Evolutionary conservation across 2,329 filamentous ascomycete species (phyloP).

Genomic region (Aspergillus sp.): DNA sequence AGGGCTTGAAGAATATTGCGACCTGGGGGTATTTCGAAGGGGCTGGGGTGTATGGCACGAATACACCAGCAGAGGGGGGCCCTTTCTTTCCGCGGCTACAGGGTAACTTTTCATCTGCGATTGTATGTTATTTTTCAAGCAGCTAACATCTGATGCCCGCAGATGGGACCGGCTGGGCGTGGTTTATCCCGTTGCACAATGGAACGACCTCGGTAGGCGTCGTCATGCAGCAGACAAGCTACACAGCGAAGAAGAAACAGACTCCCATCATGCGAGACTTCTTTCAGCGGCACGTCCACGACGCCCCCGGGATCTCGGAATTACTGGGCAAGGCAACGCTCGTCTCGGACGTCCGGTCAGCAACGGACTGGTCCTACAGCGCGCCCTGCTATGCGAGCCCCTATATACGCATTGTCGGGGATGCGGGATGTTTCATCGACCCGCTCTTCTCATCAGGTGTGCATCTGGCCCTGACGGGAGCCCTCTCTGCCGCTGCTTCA

Average conservation of each 20-base stretch:
- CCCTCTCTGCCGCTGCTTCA: slow-evolving; percentile 48
- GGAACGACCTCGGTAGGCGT: slow-evolving; percentile 28
- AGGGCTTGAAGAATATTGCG: slow-evolving; percentile 52
- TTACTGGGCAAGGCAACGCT: neutral
- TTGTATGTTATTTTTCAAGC: too few relatives aligned
- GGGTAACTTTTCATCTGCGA: too few relatives aligned
- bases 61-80: slow-evolving; percentile 2
- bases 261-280: neutral
- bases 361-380: neutral
- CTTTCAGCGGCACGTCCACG: neutral
- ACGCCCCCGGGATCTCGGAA: neutral
- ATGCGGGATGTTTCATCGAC: slow-evolving; percentile 53
- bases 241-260: neutral
- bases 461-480: slow-evolving; percentile 47
- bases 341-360: neutral
- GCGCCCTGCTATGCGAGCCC: neutral
- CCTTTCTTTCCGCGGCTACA: slow-evolving; percentile 16
- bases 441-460: slow-evolving; percentile 52
- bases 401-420: slow-evolving; percentile 16
- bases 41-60: slow-evolving; percentile 6
- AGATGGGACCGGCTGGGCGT: slow-evolving; percentile 53
- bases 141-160: neutral
- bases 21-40: slow-evolving; percentile 52
- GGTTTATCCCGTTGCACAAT: slow-evolving; percentile 53
- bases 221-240: neutral